Conservation (phyloP, 306 rosid genomes). For the Ammopiptanthus mongolicus region DNA sequence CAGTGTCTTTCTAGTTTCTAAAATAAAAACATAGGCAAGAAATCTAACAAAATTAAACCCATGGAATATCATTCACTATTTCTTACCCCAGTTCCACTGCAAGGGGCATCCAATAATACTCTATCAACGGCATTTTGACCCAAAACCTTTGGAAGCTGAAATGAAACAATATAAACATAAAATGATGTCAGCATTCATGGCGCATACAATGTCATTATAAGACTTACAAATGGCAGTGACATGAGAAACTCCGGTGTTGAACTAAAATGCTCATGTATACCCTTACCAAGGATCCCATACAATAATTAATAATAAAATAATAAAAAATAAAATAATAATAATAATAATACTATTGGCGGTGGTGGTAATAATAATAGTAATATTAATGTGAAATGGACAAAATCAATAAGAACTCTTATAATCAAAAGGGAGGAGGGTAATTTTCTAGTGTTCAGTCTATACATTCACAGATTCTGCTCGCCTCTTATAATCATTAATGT, state of each 20-base stretch:
- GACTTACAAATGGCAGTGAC: background rate
- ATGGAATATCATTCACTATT: background rate
- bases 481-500: background rate
- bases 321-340: no score
- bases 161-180: background rate
- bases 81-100: conserved; percentile 99
- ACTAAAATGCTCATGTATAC: background rate
- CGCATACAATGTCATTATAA: background rate
- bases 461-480: background rate
- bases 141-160: conserved; percentile 87
- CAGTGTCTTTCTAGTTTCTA: background rate
- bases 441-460: background rate
- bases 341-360: background rate
- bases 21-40: background rate
- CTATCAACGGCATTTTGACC: conserved; percentile 76
- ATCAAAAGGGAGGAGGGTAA: background rate
- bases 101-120: conserved; percentile 94
- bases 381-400: background rate
- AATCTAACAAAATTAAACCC: background rate
- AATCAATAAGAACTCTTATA: background rate
- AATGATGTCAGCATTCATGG: background rate
- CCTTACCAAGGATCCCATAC: background rate
- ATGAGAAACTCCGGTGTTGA: background rate
- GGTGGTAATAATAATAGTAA: background rate
- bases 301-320: background rate